A percentile compares a stretch with the other conserved stretches of the same genome.
These are phyloP conservation scores for Pholiota molesta DNA, from an alignment of 768 basidiomycete species.

Conservation along the genomic window DNA sequence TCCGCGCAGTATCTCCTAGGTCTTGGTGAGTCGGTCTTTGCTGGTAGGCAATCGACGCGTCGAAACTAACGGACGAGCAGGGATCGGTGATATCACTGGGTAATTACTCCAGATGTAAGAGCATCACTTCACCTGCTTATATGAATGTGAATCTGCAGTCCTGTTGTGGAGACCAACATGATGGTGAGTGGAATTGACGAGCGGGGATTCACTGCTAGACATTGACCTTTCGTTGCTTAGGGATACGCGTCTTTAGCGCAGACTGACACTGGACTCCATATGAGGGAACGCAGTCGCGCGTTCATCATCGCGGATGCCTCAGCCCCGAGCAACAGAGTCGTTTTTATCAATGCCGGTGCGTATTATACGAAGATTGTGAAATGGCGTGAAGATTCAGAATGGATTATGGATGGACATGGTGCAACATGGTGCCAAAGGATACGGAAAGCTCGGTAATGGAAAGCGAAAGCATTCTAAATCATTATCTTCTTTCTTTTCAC, in stretches of 20 bases:
- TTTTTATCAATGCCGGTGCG: slow-evolving; percentile 78
- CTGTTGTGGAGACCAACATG: slow-evolving; percentile 84
- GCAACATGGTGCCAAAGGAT: no score
- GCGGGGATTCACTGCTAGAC: neutral
- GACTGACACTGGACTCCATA: slow-evolving; percentile 74
- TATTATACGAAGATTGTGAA: neutral
- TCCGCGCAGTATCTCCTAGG: slow-evolving; percentile 57
- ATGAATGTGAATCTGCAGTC: slow-evolving; percentile 36
- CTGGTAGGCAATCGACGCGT: neutral
- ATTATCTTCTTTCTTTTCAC: neutral
- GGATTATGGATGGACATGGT: neutral
- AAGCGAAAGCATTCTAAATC: neutral
- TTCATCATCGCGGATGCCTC: slow-evolving; percentile 72
- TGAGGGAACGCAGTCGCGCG: slow-evolving; percentile 78
- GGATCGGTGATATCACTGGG: slow-evolving; percentile 79
- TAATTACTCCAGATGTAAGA: slow-evolving; percentile 25
- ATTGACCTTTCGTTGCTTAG: slow-evolving; percentile 30
- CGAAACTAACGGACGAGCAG: slow-evolving; percentile 30
- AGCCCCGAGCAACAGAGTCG: slow-evolving; percentile 57
- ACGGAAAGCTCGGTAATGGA: no score
- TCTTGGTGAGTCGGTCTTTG: slow-evolving; percentile 55
- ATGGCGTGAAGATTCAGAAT: neutral
- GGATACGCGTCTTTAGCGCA: slow-evolving; percentile 71
- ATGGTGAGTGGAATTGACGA: slow-evolving; percentile 50
- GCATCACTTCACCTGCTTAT: slow-evolving; percentile 14